Evolutionary conservation across 1,139 yeast species (phyloP).

Genomic region (Wickerhamomyces sp.): DNA sequence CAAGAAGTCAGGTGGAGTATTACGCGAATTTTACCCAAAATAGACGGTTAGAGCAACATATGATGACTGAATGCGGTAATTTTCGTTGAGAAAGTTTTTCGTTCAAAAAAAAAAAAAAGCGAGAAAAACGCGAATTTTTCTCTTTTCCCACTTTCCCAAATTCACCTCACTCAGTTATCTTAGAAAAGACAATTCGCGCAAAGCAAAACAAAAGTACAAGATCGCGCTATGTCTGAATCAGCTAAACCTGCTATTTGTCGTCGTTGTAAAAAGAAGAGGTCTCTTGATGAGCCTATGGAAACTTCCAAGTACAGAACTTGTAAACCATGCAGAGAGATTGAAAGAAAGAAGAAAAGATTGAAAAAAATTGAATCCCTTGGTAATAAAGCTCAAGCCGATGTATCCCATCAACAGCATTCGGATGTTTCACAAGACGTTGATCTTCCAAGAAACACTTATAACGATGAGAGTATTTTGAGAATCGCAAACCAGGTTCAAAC

Average conservation of each 20-base stretch:
- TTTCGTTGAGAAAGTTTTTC: not conserved
- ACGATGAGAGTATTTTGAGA: slow-evolving; percentile 16
- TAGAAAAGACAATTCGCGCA: slow-evolving; percentile 1
- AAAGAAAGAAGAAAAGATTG: slow-evolving; percentile 22
- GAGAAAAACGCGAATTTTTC: slow-evolving; percentile 5
- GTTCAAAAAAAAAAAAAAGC: not conserved
- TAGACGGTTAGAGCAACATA: too few species aligned
- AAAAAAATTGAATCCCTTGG: slow-evolving; percentile 19
- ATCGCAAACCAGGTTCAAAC: slow-evolving; percentile 20
- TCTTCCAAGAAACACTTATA: not conserved
- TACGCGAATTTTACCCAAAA: too few species aligned
- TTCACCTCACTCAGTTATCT: not conserved
- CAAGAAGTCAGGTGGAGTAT: too few species aligned
- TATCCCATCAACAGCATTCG: not conserved
- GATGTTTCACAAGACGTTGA: not conserved
- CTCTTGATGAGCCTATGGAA: slow-evolving; percentile 22
- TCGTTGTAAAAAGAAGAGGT: slow-evolving; percentile 25
- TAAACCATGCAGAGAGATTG: slow-evolving; percentile 24
- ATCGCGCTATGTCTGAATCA: too few species aligned
- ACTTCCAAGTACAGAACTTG: slow-evolving; percentile 25
- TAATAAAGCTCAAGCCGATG: not conserved
- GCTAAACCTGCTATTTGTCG: too few species aligned
- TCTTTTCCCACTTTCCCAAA: not conserved
- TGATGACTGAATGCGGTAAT: not conserved
- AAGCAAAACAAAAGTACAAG: too few species aligned